Evolutionary conservation across 2,329 filamentous ascomycete species (phyloP).

Genomic region (Neopestalotiopsis rosae): DNA sequence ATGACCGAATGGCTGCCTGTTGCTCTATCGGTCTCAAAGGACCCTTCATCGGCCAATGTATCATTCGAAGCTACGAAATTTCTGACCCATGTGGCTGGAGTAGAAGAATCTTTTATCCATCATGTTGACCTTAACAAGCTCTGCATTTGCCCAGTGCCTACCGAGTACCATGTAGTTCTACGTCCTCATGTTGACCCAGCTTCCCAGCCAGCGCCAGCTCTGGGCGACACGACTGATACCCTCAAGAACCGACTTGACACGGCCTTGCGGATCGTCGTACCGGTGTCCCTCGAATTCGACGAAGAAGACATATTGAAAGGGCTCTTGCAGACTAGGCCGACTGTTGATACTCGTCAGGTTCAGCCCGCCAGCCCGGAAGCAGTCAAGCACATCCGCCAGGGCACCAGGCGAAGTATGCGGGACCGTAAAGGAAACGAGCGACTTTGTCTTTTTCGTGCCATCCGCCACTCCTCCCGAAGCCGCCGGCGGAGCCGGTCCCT

Average conservation of each 20-base stretch:
- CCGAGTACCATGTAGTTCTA: background rate
- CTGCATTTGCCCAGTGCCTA: background rate
- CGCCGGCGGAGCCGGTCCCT: too few species aligned
- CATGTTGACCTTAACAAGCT: background rate
- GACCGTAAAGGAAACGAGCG: conserved; percentile 83
- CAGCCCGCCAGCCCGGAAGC: conserved; percentile 74
- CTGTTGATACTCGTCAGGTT: conserved; percentile 93
- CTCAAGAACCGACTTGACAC: conserved; percentile 65
- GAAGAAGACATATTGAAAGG: conserved; percentile 95
- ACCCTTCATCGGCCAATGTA: too few species aligned
- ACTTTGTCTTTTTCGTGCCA: conserved; percentile 58
- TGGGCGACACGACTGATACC: conserved; percentile 63
- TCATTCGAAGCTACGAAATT: too few species aligned
- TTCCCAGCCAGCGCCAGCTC: conserved; percentile 72
- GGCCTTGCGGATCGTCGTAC: conserved; percentile 55
- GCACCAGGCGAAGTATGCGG: conserved; percentile 80
- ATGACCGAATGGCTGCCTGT: too few species aligned
- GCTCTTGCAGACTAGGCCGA: conserved; percentile 73
- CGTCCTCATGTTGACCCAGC: conserved; percentile 62
- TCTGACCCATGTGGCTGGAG: too few species aligned
- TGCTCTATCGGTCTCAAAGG: too few species aligned
- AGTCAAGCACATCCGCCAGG: conserved; percentile 78
- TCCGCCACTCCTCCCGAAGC: background rate
- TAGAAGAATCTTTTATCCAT: background rate
- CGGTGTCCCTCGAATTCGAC: conserved; percentile 81